Evolutionary conservation across 805 yeast species (phyloP).

Genomic region (Clavispora phyllophila): DNA sequence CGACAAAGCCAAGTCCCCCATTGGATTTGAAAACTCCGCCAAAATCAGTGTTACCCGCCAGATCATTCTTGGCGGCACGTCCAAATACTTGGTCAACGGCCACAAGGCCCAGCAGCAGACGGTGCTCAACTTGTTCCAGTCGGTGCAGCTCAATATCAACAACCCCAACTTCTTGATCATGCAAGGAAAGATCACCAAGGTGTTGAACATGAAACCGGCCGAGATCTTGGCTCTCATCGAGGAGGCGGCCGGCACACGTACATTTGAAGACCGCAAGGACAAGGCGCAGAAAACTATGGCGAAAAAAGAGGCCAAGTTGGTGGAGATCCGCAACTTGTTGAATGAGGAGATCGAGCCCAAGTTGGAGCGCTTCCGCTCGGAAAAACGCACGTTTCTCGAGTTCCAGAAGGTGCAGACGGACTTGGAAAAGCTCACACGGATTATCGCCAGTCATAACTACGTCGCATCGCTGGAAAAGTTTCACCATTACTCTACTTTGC

Average conservation of each 20-base stretch:
- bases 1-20: constrained; percentile 73
- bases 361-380: constrained; percentile 70
- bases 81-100: constrained; percentile 90
- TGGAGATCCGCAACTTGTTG: constrained; percentile 67
- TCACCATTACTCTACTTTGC: constrained; percentile 38
- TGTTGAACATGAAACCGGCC: constrained; percentile 89
- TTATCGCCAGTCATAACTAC: constrained; percentile 77
- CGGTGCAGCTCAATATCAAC: constrained; percentile 92
- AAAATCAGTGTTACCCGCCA: constrained; percentile 91
- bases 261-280: constrained; percentile 89
- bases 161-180: constrained; percentile 95
- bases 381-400: constrained; percentile 78
- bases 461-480: constrained; percentile 36
- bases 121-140: constrained; percentile 83
- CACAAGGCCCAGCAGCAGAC: constrained; percentile 94
- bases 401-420: constrained; percentile 81
- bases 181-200: constrained; percentile 99
- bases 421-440: constrained; percentile 65
- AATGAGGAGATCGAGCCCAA: constrained; percentile 92
- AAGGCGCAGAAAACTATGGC: constrained; percentile 89
- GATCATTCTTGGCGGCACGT: constrained; percentile 83
- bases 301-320: constrained; percentile 80
- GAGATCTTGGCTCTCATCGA: constrained; percentile 89
- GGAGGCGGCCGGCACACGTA: constrained; percentile 97
- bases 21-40: constrained; percentile 73